Percentiles rank a stretch among this genome's conserved stretches.
Conservation (phyloP, 2,329 filamentous ascomycete genomes). For the Cercospora sesami region DNA sequence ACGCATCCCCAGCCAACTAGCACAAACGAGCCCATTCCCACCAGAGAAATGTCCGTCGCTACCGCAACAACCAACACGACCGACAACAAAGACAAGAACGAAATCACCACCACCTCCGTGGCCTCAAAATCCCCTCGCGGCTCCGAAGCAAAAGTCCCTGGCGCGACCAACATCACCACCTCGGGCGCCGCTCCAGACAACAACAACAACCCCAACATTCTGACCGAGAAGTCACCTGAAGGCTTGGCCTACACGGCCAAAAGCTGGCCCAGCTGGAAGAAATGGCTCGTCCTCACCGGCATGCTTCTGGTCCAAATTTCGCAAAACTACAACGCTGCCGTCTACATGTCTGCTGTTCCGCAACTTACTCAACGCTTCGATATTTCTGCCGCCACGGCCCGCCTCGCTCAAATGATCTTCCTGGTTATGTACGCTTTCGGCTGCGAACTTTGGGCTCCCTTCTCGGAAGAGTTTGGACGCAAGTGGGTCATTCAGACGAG, state of each 20-base stretch:
- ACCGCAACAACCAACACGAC: background rate
- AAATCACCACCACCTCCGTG: background rate
- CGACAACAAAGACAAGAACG: background rate
- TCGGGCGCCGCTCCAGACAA: background rate
- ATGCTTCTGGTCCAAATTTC: conserved; percentile 57
- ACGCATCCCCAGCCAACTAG: background rate
- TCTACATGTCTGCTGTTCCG: conserved; percentile 59
- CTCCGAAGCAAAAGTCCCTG: background rate
- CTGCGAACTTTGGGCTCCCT: conserved; percentile 85
- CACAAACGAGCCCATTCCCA: background rate
- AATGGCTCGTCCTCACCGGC: conserved; percentile 55
- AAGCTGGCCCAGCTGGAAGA: conserved; percentile 45
- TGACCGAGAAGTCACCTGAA: background rate
- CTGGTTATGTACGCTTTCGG: conserved; percentile 79
- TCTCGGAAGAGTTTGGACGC: conserved; percentile 79
- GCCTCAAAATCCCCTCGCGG: background rate
- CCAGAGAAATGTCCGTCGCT: background rate
- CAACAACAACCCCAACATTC: conserved; percentile 3
- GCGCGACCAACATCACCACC: background rate
- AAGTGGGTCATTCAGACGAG: conserved; percentile 73
- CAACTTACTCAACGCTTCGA: conserved; percentile 62
- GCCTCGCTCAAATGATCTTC: conserved; percentile 75
- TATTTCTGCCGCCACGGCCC: conserved; percentile 67
- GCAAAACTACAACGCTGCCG: conserved; percentile 58
- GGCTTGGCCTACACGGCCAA: conserved; percentile 32